Conservation (phyloP, 805 yeast species). For the Lipomyces starkeyi region DNA sequence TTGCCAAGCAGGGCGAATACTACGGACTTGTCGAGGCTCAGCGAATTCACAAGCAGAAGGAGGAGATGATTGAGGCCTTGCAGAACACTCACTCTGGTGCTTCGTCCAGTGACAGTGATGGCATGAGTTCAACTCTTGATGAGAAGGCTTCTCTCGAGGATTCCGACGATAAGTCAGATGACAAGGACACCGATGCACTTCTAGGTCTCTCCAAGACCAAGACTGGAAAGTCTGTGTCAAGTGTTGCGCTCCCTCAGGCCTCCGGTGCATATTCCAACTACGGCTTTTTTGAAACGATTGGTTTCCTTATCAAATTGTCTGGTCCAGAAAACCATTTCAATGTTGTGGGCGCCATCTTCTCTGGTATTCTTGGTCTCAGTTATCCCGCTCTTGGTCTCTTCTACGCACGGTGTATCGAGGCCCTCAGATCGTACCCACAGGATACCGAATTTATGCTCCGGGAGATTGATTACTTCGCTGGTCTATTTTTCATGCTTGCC, state of each 20-base stretch:
- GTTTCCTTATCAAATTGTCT: constrained; percentile 15
- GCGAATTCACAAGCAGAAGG: constrained; percentile 36
- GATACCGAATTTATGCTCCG: constrained; percentile 24
- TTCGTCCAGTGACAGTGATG: constrained; percentile 8
- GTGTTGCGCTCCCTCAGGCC: neutral
- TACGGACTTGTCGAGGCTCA: constrained; percentile 43
- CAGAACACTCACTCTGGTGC: neutral
- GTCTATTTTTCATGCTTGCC: constrained; percentile 28
- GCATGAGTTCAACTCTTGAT: constrained; percentile 9
- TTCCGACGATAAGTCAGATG: neutral
- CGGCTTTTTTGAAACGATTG: neutral
- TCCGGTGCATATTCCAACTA: neutral
- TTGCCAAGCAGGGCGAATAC: constrained; percentile 39
- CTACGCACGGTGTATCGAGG: constrained; percentile 30
- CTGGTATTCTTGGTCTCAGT: constrained; percentile 23
- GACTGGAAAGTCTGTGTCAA: constrained; percentile 21
- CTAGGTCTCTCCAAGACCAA: constrained; percentile 10
- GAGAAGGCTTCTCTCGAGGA: constrained; percentile 8
- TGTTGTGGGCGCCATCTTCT: constrained; percentile 17
- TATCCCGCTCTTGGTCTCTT: constrained; percentile 31
- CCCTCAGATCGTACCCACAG: constrained; percentile 21
- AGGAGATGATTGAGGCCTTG: constrained; percentile 31
- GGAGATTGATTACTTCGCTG: constrained; percentile 23
- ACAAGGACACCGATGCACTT: constrained; percentile 1
- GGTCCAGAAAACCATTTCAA: constrained; percentile 19